Evolutionary conservation across 352 stramenopile species (phyloP).

Genomic region (Phytopythium cucurbitacearum): DNA sequence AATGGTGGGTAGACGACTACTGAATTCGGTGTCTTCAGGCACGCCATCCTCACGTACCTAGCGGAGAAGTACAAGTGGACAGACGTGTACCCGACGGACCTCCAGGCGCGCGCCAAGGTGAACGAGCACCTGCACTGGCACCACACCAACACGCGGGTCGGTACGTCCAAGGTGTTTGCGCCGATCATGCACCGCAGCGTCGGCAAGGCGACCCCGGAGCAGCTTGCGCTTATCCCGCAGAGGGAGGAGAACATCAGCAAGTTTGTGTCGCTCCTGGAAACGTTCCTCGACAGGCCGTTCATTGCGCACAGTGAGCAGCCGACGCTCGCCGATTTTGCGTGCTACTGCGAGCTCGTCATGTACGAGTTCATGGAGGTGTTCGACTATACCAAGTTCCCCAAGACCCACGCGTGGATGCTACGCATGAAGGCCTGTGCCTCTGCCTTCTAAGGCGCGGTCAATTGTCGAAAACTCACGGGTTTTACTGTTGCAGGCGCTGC

Average conservation of each 20-base stretch:
- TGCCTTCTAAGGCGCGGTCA: background rate
- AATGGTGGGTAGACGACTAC: no score
- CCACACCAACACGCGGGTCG: slow-evolving; percentile 40
- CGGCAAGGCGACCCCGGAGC: slow-evolving; percentile 16
- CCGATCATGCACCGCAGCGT: slow-evolving; percentile 25
- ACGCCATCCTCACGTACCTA: slow-evolving; percentile 43
- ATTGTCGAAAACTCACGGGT: background rate
- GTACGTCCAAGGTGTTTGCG: slow-evolving; percentile 34
- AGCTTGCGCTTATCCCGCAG: slow-evolving; percentile 14
- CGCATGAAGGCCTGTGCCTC: slow-evolving; percentile 15
- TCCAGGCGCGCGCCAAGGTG: slow-evolving; percentile 43
- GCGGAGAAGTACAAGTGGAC: slow-evolving; percentile 36
- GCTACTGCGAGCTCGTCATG: slow-evolving; percentile 41
- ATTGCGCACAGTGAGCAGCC: slow-evolving; percentile 21
- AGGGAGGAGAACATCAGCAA: slow-evolving; percentile 16
- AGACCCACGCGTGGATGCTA: slow-evolving; percentile 19
- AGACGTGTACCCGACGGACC: slow-evolving; percentile 40
- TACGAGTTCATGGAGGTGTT: slow-evolving; percentile 26
- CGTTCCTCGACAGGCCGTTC: slow-evolving; percentile 21
- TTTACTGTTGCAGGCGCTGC: slow-evolving; percentile 11
- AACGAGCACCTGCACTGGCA: slow-evolving; percentile 67
- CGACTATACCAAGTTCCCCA: slow-evolving; percentile 24
- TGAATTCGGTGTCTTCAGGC: slow-evolving; percentile 1
- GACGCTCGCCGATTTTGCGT: slow-evolving; percentile 34
- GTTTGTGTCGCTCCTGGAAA: slow-evolving; percentile 21